Base-by-base conservation (phyloP, 2,329 filamentous ascomycete species). In the Paracoccidioides brasiliensis region DNA sequence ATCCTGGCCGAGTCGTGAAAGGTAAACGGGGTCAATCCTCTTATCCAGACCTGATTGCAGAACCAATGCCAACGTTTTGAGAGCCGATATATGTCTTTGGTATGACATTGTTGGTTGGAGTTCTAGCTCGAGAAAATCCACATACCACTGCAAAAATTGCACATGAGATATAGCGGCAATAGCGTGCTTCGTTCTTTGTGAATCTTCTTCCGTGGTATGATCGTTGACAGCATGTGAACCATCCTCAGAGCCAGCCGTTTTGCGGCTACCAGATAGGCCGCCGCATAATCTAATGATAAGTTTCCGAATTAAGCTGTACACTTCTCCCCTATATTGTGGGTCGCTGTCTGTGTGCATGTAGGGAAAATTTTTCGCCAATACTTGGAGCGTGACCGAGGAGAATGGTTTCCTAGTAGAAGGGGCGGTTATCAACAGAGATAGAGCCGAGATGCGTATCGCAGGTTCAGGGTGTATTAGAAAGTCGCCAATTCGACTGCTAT, bases 21-120 rank as follows among this genome's bases (percentile, higher is more conserved):
- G 67, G 28, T 66, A 60, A 1, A 65, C 56, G 6, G 63, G 55
- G 3, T 69, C 65, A 15, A 79, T 67, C 5, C 67, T 66, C 7
- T 74, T 64, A 58, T 86, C 85, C n/a, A 85, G 73, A 33, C 86
- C 85, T 44, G 85, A 81, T 57, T 80, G 80, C 5, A 90, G 70
- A n/a, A 91, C 73, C 53, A 85, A 77, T 0, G 74, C 75, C 33
- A 91, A 70, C 0, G 85, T 82, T 64, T 84, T 89, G 4, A 97
- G 70, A 2, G 88, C 83, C 2, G 86, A 87, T 49, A 90, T 86
- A 62, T 95, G 91, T 5, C 90, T 81, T 66, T 95, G 90, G 65
- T 97, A 98, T 9, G 90, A 93, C 14, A 88, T 83, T 0, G 86
- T 90, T 2, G 90, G 84, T 2, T 82, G 79, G 28, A 98, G 73